phyloP scores from a whole-genome alignment of 768 basidiomycete genomes.

The Inosperma sp. region DNA sequence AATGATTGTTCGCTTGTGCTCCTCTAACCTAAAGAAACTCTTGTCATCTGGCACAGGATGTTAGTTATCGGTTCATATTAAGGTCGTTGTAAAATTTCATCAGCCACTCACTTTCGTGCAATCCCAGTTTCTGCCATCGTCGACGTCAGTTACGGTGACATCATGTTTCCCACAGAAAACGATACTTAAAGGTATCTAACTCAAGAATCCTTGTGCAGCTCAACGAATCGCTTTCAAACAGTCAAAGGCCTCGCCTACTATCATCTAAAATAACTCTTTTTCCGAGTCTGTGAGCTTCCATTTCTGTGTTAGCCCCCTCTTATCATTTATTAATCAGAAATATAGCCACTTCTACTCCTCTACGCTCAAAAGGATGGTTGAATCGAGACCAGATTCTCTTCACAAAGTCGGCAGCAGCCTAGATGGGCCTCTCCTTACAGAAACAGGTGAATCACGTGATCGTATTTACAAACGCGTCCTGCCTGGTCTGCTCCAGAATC shows the following conservation, averaged over 20 bases:
- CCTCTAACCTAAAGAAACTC: too few relatives aligned
- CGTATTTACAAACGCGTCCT: background rate
- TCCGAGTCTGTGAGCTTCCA: background rate
- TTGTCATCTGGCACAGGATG: too few relatives aligned
- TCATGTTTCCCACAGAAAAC: conserved; percentile 7
- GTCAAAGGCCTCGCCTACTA: too few relatives aligned
- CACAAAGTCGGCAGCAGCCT: background rate
- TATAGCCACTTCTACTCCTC: background rate
- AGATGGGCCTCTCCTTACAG: too few relatives aligned
- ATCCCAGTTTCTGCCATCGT: too few relatives aligned
- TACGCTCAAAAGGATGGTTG: background rate
- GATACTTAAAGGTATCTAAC: conserved; percentile 6
- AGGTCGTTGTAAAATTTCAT: too few relatives aligned
- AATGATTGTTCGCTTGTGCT: too few relatives aligned
- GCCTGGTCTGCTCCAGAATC: conserved; percentile 1
- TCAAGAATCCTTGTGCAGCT: background rate
- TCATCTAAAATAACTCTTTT: background rate
- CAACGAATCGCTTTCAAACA: background rate
- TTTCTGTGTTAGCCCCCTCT: background rate
- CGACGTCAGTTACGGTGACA: background rate
- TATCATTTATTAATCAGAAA: background rate
- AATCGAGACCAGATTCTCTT: background rate
- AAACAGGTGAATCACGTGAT: conserved; percentile 3
- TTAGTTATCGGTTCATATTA: too few relatives aligned
- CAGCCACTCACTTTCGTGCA: too few relatives aligned